Evolutionary conservation across 2,329 filamentous ascomycete genomes (phyloP), one percentile per base, ranked within the genome.

Genomic region (Stemphylium vesicarium): DNA sequence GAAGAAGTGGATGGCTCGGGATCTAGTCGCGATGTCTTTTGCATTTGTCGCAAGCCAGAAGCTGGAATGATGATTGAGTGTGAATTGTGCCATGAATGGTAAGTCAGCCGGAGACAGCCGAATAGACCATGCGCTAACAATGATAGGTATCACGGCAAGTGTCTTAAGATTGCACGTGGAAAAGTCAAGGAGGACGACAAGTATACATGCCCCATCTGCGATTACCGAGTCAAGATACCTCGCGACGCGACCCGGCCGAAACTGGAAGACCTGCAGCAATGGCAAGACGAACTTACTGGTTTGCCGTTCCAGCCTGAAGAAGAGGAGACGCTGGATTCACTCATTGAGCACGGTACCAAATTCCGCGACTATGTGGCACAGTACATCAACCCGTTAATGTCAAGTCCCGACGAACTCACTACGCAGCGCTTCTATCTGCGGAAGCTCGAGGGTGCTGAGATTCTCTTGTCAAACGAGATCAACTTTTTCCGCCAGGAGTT

Each of bases 1-100:
- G 72, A 73, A 20, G 70, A 77, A 44, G 73, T 77, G 1, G 79
- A 81, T 61, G 79, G 77, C 18, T 79, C 78, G 43, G 75, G 74
- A 35, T 80, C 79, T 41, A 80, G 76, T 81, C 71, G 87, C 79
- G 93, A 98, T 72, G 94, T 98, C 0, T 99, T 98, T 75, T 99
- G 95, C 76, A 96, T 99, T 64, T 99, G 95, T 77, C 87, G 95
- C 56, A 91, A 88, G 60, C 86, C 92, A 6, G 95, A 99, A 76
- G 92, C 94, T 33, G 95, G 95, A 46, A 96, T 98, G 89, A 99
- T 99, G 95, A 98, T 99, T 67, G 95, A 99, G 77, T 99, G 95
- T 74, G 95, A 98, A 74, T 82, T 97, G 35, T 99, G 95, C 76
- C 94, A 97, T 70, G 95, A 99, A 79, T 99, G 95, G 95, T 93